Base-by-base conservation (phyloP, 2,329 filamentous ascomycete species). In the Rutstroemia sp. region DNA sequence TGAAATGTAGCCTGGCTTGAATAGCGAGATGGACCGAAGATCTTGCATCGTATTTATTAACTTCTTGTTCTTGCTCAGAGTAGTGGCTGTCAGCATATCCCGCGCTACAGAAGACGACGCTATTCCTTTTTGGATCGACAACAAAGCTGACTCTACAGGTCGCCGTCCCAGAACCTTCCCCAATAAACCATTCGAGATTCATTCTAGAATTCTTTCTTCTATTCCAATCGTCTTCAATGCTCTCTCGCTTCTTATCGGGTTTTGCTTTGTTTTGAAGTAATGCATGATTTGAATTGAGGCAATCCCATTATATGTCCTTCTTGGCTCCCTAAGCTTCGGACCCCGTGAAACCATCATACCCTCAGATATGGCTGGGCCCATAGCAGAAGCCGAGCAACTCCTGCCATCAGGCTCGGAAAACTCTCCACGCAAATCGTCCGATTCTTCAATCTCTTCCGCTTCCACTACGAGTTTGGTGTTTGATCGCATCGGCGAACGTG, bases 401-500 rank as follows among this genome's bases (percentile, higher is more conserved):
- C 60, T 68, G 14, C 56, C 64, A 9, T 45, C 58, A 19, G 59
- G 61, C 27, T 57, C 62, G 45, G 58, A 62, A 40, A 46, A 40
- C 51, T 48, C 52, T 42, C 39, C 30, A 21, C 59, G 68, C 50
- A 48, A 58, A 56, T 70, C 68, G 2, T 59, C 64, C 48, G 68
- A 69, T 25, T 89, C 88, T 3, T 71, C 81, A 47, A 89, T 87
- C n/a, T 87, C 86, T 42, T 45, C 53, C 42, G 84, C 84, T n/a
- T 94, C 89, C 36, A 92, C 89, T 10, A 91, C 87, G 4, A 92
- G 89, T 64, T 77, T 94, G 14, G 82, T 94, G 54, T 88, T 94
- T 68, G 88, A 94, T 63, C 83, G 86, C 60, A 79, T 92, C 62
- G 79, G 82, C 65, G 84, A 88, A 68, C 62, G 63, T 23, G 62